A percentile compares a stretch with the other conserved stretches of the same genome.
Conservation (phyloP, 176 grass and related monocot genomes). For the Carex littledalei region DNA sequence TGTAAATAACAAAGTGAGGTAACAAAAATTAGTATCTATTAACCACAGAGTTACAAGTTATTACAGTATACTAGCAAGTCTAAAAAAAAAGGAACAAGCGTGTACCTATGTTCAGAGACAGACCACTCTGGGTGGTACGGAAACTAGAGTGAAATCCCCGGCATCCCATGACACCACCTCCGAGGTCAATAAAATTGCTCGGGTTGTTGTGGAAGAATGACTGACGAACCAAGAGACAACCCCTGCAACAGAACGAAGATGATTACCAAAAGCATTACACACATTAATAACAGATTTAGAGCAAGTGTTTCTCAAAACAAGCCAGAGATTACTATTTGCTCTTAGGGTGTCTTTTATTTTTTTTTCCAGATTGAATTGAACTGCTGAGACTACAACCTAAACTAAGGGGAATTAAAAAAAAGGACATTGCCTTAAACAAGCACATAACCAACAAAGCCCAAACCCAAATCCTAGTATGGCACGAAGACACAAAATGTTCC, state of each 20-base stretch:
- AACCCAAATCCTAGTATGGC: too few relatives aligned
- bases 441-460: too few relatives aligned
- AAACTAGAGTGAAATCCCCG: slow-evolving; percentile 90
- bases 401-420: not conserved
- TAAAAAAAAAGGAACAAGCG: not conserved
- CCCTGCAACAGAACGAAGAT: slow-evolving; percentile 40
- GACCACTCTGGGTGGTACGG: slow-evolving; percentile 68
- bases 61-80: not conserved
- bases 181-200: slow-evolving; percentile 62
- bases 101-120: slow-evolving; percentile 79
- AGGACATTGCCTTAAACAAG: too few relatives aligned
- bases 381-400: not conserved
- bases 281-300: not conserved
- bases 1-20: slow-evolving; percentile 14
- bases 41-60: not conserved
- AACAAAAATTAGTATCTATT: not conserved
- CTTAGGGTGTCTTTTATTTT: not conserved
- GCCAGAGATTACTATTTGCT: not conserved
- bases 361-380: not conserved
- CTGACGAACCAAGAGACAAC: slow-evolving; percentile 73
- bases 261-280: not conserved
- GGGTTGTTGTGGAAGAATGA: slow-evolving; percentile 86
- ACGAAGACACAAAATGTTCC: too few relatives aligned
- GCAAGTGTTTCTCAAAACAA: not conserved
- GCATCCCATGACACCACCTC: slow-evolving; percentile 77